Base-by-base conservation (phyloP, 805 yeast genomes). In the Kluyveromyces lactis region DNA sequence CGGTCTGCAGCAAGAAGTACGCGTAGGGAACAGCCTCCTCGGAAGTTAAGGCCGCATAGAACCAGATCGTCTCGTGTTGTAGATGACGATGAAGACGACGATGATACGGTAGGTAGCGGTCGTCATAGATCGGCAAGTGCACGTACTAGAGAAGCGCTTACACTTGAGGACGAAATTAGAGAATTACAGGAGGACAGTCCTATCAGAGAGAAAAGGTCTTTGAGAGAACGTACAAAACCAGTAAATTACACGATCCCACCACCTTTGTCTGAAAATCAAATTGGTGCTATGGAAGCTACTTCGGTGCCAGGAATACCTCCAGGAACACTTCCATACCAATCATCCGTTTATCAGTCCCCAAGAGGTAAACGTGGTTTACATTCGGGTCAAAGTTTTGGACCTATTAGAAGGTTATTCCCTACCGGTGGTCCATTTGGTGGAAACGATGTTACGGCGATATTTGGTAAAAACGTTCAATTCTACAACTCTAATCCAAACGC, bases 351-450 rank as follows among this genome's bases (percentile, higher is more conserved):
- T 48, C 43, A 60, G 30, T 48, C 50, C 12, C 61, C 63, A 23
- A 63, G 71, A 13, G 51, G 59, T 15, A 66, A 71, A 47, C 53
- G 60, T 12, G 56, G 60, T 11, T 50, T 64, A 32, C 59, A 70
- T 30, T 60, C 64, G n/a, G 62, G 69, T 15, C 53, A 63, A 5
- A 56, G 67, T 13, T 55, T 53, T 39, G 75, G 73, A 32, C 74
- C 71, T 19, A 57, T 82, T 30, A 72, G 87, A 52, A 72, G 95
- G 30, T 64, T 92, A 28, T 89, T 84, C 53, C 95, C 96, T 5
- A 90, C 96, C 0, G 86, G 87, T 12, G 98, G 98, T 0, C 98
- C 98, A 1, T 90, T 90, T 68, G 98, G 98, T 21, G 98, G 98
- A 17, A 81, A 90, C 44, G 97, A 90, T 56, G 95, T 86, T 1